Evolutionary conservation across 2,329 filamentous ascomycete genomes (phyloP).

Genomic region (Pseudogymnoascus sp.): DNA sequence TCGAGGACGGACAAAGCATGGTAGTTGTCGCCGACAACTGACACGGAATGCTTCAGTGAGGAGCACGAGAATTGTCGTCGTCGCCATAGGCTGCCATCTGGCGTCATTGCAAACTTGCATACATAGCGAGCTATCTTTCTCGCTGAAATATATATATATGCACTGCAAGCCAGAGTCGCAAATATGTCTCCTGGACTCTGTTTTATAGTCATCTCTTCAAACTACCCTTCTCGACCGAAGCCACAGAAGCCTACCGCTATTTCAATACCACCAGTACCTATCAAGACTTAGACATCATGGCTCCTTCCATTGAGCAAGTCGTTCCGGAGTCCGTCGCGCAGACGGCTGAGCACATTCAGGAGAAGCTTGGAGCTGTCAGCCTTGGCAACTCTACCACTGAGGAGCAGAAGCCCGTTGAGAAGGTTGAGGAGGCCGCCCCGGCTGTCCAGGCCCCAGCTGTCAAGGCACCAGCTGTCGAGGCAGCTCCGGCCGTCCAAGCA

Average conservation of each 20-base stretch:
- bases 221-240: slow-evolving; percentile 1
- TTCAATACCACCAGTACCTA: neutral
- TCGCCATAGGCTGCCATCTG: neutral
- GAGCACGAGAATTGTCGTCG: neutral
- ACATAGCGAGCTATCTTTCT: neutral
- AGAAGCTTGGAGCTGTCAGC: slow-evolving; percentile 20
- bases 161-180: neutral
- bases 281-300: slow-evolving; percentile 5
- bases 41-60: neutral
- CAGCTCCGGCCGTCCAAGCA: neutral
- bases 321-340: slow-evolving; percentile 21
- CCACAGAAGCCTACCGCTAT: neutral
- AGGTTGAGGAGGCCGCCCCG: slow-evolving; percentile 12
- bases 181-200: slow-evolving; percentile 9
- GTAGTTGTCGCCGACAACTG: neutral
- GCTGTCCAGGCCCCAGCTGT: neutral
- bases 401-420: neutral
- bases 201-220: slow-evolving; percentile 7
- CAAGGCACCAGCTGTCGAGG: neutral
- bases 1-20: neutral
- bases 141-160: slow-evolving; percentile 7
- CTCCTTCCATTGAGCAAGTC: slow-evolving; percentile 3
- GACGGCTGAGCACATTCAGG: slow-evolving; percentile 21
- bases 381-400: slow-evolving; percentile 12
- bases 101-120: neutral